A percentile compares a stretch with the other conserved stretches of the same genome.
Evolutionary conservation across 176 grass and related monocot genomes (phyloP).

Genomic region (sorghum (Sorghum bicolor)): DNA sequence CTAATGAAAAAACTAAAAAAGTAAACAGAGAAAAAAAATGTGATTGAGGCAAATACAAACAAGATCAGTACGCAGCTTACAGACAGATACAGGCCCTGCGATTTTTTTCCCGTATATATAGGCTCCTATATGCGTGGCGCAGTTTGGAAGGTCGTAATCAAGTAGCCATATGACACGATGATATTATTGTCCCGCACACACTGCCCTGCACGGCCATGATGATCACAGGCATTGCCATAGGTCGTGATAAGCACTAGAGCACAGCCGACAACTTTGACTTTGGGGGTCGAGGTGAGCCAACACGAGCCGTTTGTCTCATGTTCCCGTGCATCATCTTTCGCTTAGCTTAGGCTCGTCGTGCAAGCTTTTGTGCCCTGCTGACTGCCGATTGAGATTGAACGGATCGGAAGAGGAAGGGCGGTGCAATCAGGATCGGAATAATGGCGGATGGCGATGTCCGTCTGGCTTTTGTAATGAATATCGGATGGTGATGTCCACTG

Average conservation of each 20-base stretch:
- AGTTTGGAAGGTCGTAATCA: constrained; percentile 27
- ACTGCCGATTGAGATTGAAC: not conserved
- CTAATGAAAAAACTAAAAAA: too few species aligned
- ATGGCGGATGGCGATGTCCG: too few species aligned
- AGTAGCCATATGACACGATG: not conserved
- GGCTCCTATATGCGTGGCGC: not conserved
- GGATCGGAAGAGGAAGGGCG: not conserved
- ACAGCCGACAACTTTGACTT: constrained; percentile 30
- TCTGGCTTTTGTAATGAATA: too few species aligned
- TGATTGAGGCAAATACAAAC: too few species aligned
- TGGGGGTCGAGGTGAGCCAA: not conserved
- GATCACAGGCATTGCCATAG: constrained; percentile 28
- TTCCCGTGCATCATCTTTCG: not conserved
- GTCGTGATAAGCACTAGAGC: constrained; percentile 1
- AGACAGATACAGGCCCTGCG: too few species aligned
- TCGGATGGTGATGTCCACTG: not conserved
- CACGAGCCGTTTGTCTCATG: not conserved
- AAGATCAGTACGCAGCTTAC: too few species aligned
- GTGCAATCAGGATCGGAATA: not conserved
- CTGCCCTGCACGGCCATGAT: constrained; percentile 20
- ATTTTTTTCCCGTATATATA: too few species aligned
- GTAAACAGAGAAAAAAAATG: too few species aligned
- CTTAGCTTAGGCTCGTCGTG: not conserved
- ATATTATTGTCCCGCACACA: not conserved
- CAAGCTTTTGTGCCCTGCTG: not conserved